Conservation (phyloP, 805 yeast genomes). For the Saccharomycopsis fibuligera region DNA sequence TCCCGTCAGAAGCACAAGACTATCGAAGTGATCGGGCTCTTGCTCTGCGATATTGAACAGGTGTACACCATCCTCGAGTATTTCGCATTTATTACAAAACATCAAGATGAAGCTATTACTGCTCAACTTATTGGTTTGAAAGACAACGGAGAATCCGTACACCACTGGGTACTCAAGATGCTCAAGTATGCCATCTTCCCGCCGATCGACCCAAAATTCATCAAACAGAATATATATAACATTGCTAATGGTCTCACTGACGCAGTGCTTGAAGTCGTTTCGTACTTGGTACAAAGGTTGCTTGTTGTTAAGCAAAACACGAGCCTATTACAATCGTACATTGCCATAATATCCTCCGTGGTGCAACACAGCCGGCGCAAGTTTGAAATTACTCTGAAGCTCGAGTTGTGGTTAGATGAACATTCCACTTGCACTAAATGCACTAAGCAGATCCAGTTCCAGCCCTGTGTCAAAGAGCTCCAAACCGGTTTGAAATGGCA, state of each 20-base stretch:
- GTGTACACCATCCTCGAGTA: conserved; percentile 13
- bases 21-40: conserved; percentile 10
- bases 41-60: conserved; percentile 18
- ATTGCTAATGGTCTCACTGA: not conserved
- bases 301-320: conserved; percentile 4
- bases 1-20: conserved; percentile 17
- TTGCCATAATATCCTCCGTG: not conserved
- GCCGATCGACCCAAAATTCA: conserved; percentile 10
- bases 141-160: conserved; percentile 1
- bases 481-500: conserved; percentile 15
- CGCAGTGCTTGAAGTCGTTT: conserved; percentile 5
- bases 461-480: conserved; percentile 12
- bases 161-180: conserved; percentile 2
- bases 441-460: conserved; percentile 2
- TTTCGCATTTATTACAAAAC: conserved; percentile 10
- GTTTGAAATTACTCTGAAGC: conserved; percentile 10
- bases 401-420: conserved; percentile 15
- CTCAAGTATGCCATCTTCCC: conserved; percentile 15
- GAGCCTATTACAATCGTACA: not conserved
- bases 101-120: conserved; percentile 13
- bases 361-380: not conserved
- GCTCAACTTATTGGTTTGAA: conserved; percentile 9
- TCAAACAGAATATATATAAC: conserved; percentile 3
- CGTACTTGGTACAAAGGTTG: conserved; percentile 15
- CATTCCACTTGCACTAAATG: conserved; percentile 7